Percentiles rank a stretch among this genome's conserved stretches.
phyloP scores from a whole-genome alignment of 176 grass and related monocot species.

The Carex scoparia region DNA sequence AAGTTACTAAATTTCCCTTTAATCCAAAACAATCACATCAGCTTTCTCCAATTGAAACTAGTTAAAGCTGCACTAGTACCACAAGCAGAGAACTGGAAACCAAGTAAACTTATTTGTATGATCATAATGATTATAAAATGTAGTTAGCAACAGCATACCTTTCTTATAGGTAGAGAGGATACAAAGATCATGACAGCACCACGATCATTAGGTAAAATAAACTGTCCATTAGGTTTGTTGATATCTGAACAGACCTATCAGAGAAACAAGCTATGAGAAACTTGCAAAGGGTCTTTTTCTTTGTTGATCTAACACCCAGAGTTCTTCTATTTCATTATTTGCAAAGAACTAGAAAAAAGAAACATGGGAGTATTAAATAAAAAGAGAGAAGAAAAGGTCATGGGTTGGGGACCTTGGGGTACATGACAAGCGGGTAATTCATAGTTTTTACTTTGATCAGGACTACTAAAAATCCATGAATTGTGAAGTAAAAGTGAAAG shows the following conservation, averaged over 20 bases:
- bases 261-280: slow-evolving; percentile 3
- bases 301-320: background rate
- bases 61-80: background rate
- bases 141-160: slow-evolving; percentile 39
- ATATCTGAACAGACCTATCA: slow-evolving; percentile 98
- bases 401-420: background rate
- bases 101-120: background rate
- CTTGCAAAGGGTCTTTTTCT: background rate
- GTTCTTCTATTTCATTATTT: background rate
- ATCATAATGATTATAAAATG: background rate
- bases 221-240: slow-evolving; percentile 98
- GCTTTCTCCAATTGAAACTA: background rate
- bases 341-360: background rate
- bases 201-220: slow-evolving; percentile 67
- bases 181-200: slow-evolving; percentile 74
- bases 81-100: background rate
- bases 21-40: no score
- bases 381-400: background rate
- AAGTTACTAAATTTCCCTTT: background rate
- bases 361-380: background rate
- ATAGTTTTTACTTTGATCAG: background rate
- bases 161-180: slow-evolving; percentile 91
- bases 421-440: background rate
- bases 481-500: background rate
- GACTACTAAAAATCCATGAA: background rate